phyloP scores from a whole-genome alignment of 2,329 filamentous ascomycete genomes.

The Fulvia fulva region DNA sequence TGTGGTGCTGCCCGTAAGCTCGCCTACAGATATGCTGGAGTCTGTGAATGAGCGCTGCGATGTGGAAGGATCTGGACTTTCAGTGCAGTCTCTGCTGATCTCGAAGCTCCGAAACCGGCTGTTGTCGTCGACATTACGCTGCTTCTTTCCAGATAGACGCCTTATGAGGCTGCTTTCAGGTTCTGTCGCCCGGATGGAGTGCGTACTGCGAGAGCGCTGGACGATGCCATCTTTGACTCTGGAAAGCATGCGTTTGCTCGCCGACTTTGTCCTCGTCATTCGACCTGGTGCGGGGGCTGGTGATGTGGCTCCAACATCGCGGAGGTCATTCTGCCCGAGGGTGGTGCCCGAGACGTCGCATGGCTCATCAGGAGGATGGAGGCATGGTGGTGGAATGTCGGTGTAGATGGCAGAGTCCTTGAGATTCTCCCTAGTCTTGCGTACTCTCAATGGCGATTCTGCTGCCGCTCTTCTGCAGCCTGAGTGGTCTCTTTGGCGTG shows the following conservation, averaged over 20 bases:
- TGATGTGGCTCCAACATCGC: neutral
- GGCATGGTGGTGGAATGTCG: constrained; percentile 27
- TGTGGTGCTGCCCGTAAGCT: constrained; percentile 15
- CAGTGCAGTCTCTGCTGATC: constrained; percentile 25
- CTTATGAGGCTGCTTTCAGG: constrained; percentile 29
- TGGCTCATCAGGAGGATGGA: constrained; percentile 1
- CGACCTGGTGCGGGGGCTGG: constrained; percentile 8
- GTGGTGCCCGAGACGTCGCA: constrained; percentile 16
- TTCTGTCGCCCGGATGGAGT: constrained; percentile 23
- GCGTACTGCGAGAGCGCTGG: constrained; percentile 26
- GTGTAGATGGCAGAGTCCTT: constrained; percentile 20
- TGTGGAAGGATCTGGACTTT: constrained; percentile 16
- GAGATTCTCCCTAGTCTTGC: constrained; percentile 36
- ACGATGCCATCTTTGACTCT: constrained; percentile 34
- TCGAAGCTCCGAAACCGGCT: constrained; percentile 28
- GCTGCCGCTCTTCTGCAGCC: constrained; percentile 23
- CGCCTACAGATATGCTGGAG: constrained; percentile 27
- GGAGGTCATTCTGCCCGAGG: constrained; percentile 5
- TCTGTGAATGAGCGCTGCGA: constrained; percentile 25
- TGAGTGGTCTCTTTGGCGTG: constrained; percentile 31
- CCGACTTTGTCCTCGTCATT: constrained; percentile 30
- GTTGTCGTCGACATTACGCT: constrained; percentile 21
- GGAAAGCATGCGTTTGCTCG: constrained; percentile 35
- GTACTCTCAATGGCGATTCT: constrained; percentile 32
- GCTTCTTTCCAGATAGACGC: constrained; percentile 28